Evolutionary conservation across 257 asterid genomes (phyloP).

Genomic region (Solanum commersonii): DNA sequence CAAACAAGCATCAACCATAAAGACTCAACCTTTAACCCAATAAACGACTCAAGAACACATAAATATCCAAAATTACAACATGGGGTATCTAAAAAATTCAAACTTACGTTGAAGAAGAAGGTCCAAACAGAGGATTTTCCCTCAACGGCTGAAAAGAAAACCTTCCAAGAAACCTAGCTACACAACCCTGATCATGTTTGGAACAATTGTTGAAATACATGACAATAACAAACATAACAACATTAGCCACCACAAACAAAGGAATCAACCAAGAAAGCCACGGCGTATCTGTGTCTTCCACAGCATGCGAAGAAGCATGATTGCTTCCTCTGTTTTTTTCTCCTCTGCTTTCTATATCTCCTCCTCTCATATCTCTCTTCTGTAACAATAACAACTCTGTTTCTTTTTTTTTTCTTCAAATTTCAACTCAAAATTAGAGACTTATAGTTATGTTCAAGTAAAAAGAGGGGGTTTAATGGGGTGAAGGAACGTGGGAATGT

Average conservation of each 20-base stretch:
- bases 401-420: neutral
- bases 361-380: constrained; percentile 24
- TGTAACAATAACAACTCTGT: neutral
- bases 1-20: neutral
- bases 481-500: constrained; percentile 9
- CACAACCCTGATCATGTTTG: constrained; percentile 28
- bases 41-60: neutral
- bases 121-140: constrained; percentile 84
- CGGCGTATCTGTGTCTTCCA: constrained; percentile 28
- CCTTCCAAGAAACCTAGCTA: constrained; percentile 62
- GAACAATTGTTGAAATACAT: constrained; percentile 82
- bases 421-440: neutral
- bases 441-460: constrained; percentile 15
- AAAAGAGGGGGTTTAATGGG: neutral
- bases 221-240: constrained; percentile 48
- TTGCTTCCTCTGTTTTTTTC: constrained; percentile 16
- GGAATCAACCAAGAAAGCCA: constrained; percentile 90
- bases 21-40: neutral
- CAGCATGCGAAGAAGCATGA: constrained; percentile 8
- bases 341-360: constrained; percentile 49
- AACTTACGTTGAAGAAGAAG: constrained; percentile 79
- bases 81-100: neutral
- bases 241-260: constrained; percentile 44
- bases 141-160: constrained; percentile 72
- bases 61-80: constrained; percentile 1